Base-by-base conservation (phyloP, 257 asterid genomes). In the Fraxinus excelsior region DNA sequence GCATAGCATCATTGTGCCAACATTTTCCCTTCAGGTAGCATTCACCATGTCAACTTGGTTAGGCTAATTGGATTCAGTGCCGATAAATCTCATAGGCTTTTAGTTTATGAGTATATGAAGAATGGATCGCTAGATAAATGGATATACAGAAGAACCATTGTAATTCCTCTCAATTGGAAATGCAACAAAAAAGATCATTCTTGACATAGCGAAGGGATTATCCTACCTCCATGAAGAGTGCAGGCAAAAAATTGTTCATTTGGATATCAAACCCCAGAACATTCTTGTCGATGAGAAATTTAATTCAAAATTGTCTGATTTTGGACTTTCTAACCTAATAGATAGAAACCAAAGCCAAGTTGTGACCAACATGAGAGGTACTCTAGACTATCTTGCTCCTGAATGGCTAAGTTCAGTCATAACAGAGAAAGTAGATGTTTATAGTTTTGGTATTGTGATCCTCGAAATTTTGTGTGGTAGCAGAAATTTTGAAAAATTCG, bases 211-310 rank as follows among this genome's bases (percentile, higher is more conserved):
- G 29, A 81, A 78, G 21, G 85, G 87, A 1, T 75, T 81, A 46
- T 42, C 82, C 67, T 84, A 84, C 77, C 84, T 84, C 49, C 87
- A 84, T 38, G 83, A 84, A 75, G 87, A 84, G 2, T 84, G 87
- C 67, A 65, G 81, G 64, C 81, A 80, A 42, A 84, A 75, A 49
- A 84, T 84, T 18, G 74, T 84, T 56, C 87, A 84, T 79, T 29
- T 84, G 23, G 85, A 84, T 81, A 80, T 80, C 56, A 80, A 80
- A 69, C 82, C 86, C 42, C 82, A 79, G 32, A 83, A 79, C 83
- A 35, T 35, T 35, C 38, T 35, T 35, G 9, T 35, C 9, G 38
- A 35, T 35, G 38, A 35, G 38, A 35, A 35, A 6, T 75, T 79
- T 42, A 84, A 75, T 0, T 83, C 87, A 0, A 73, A 84, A 31